These are phyloP conservation scores for Hygrophila difformis DNA, from an alignment of 257 asterid species.

Conservation along the genomic window DNA sequence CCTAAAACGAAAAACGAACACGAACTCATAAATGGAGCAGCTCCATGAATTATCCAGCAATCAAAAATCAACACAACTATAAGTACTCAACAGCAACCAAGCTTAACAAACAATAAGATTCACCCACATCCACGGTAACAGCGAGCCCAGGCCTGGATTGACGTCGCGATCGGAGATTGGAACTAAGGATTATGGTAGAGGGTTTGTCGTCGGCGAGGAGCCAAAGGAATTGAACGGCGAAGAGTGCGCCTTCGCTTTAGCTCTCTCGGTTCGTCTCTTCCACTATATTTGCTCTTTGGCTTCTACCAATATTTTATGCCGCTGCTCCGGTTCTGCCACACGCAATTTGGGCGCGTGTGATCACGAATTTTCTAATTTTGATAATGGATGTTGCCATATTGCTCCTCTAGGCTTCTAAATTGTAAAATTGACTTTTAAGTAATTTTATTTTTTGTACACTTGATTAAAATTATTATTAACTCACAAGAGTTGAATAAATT, in stretches of 20 bases:
- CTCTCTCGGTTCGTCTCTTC: not conserved
- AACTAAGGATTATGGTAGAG: not conserved
- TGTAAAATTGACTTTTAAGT: no score
- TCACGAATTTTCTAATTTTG: no score
- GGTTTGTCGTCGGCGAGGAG: not conserved
- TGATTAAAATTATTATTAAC: no score
- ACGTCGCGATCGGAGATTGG: not conserved
- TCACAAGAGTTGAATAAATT: no score
- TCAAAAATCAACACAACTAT: no score
- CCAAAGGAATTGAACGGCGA: not conserved
- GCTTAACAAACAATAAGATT: not conserved
- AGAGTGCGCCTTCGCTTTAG: not conserved
- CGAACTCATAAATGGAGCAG: not conserved
- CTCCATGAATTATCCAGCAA: not conserved
- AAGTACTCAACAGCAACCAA: not conserved
- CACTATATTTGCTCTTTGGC: not conserved
- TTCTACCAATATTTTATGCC: no score
- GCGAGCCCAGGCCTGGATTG: not conserved
- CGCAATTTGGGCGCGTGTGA: no score
- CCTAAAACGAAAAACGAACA: not conserved
- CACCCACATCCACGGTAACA: not conserved
- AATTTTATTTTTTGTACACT: no score
- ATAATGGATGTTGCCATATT: no score
- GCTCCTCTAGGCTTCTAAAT: no score
- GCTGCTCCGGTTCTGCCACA: no score